These are phyloP conservation scores for Hyparrhenia diplandra DNA, from an alignment of 176 grass and related monocot genomes.

Conservation along the genomic window DNA sequence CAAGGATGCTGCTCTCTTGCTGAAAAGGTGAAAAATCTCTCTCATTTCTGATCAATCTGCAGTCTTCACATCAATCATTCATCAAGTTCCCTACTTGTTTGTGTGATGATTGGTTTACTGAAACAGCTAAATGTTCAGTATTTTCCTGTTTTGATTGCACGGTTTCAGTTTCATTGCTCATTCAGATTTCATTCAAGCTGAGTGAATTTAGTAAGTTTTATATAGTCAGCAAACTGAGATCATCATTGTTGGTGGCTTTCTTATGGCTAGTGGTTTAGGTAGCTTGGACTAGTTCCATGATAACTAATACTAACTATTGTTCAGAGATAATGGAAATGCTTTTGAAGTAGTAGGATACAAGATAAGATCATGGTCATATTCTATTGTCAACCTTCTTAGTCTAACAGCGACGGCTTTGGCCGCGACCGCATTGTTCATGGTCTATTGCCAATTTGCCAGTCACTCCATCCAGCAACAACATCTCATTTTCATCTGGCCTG, in stretches of 20 bases:
- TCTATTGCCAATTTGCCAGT: constrained; percentile 12
- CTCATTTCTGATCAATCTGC: background rate
- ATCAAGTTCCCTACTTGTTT: background rate
- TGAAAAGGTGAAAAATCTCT: background rate
- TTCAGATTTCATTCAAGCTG: background rate
- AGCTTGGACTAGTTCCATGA: constrained; percentile 13
- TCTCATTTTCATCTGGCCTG: constrained; percentile 26
- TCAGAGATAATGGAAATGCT: constrained; percentile 31
- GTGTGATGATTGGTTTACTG: background rate
- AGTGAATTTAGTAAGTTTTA: background rate
- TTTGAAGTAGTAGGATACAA: constrained; percentile 34
- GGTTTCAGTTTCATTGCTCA: too few relatives aligned
- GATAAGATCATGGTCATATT: constrained; percentile 45
- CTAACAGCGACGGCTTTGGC: constrained; percentile 28
- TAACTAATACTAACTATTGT: background rate
- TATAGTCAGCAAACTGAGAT: background rate
- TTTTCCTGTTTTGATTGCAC: too few relatives aligned
- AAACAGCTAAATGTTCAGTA: background rate
- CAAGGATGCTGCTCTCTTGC: constrained; percentile 5
- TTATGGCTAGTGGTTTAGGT: constrained; percentile 30
- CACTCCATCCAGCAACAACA: constrained; percentile 21
- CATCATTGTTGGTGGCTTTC: background rate
- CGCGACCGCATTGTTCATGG: background rate
- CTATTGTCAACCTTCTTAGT: constrained; percentile 28
- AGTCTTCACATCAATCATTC: background rate